phyloP scores from a whole-genome alignment of 495 filamentous ascomycete species.

The Cercophora sp. region DNA sequence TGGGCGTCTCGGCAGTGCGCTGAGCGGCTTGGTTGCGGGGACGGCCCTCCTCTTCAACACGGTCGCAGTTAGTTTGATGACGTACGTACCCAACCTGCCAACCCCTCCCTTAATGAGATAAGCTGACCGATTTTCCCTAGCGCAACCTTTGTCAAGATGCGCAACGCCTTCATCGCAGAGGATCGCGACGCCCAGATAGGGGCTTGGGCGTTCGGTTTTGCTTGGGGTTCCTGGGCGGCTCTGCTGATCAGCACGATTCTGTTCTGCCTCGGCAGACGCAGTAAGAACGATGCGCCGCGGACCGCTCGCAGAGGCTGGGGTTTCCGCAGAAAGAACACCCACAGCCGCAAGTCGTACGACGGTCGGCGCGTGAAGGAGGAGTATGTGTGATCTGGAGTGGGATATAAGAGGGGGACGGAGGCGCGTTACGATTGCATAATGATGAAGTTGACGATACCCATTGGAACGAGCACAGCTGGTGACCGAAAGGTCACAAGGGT shows the following conservation, averaged over 20 bases:
- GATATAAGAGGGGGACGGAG: not conserved
- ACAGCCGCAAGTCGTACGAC: slow-evolving; percentile 43
- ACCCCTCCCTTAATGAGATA: not conserved
- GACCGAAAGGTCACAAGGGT: too few species aligned
- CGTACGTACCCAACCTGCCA: slow-evolving; percentile 33
- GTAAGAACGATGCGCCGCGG: slow-evolving; percentile 8
- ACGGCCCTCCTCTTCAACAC: slow-evolving; percentile 43
- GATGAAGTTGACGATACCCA: too few species aligned
- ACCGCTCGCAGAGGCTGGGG: slow-evolving; percentile 14
- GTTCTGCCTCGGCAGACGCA: slow-evolving; percentile 56
- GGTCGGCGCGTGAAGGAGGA: slow-evolving; percentile 61
- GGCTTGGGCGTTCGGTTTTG: slow-evolving; percentile 74
- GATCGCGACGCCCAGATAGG: slow-evolving; percentile 61
- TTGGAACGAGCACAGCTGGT: too few species aligned
- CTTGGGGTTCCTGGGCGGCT: slow-evolving; percentile 72
- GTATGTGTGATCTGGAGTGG: slow-evolving; percentile 34
- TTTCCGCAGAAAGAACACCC: slow-evolving; percentile 32
- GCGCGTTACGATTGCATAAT: not conserved
- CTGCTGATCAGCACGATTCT: slow-evolving; percentile 67
- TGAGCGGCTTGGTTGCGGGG: slow-evolving; percentile 36
- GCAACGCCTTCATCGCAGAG: slow-evolving; percentile 60
- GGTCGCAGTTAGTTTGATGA: slow-evolving; percentile 50
- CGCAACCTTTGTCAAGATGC: slow-evolving; percentile 69
- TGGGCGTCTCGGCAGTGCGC: slow-evolving; percentile 43
- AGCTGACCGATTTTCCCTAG: slow-evolving; percentile 25